phyloP scores from a whole-genome alignment of 164 flowering plant species.

The Sextonia rubra region DNA sequence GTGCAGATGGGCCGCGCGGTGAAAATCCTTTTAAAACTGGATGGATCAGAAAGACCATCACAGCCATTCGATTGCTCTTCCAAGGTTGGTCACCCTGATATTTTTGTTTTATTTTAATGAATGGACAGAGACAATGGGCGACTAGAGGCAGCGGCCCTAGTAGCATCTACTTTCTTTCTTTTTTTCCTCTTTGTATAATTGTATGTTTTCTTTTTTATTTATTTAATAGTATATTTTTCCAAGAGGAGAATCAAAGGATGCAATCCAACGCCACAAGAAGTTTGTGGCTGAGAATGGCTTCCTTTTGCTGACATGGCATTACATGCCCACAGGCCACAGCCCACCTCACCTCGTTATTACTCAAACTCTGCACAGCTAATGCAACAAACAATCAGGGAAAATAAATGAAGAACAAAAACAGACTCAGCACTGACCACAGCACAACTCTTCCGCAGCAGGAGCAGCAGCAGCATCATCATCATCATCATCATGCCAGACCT shows the following conservation, averaged over 20 bases:
- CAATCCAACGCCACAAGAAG: constrained; percentile 9
- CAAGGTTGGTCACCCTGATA: background rate
- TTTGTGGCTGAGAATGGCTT: constrained; percentile 4
- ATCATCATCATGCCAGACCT: too few species aligned
- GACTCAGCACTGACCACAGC: background rate
- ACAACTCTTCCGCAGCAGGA: background rate
- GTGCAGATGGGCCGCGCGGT: too few species aligned
- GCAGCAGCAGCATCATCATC: too few species aligned
- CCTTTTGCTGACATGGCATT: constrained; percentile 5
- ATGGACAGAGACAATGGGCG: background rate
- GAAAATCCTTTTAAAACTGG: too few species aligned
- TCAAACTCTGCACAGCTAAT: background rate
- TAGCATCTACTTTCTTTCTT: constrained; percentile 3
- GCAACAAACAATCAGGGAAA: background rate
- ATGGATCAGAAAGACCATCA: too few species aligned
- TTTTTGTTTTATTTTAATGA: background rate
- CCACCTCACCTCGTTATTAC: too few species aligned
- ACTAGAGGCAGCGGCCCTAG: background rate
- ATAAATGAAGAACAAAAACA: background rate
- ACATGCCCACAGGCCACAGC: background rate
- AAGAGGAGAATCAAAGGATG: constrained; percentile 8
- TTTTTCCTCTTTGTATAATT: too few species aligned
- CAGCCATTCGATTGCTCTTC: background rate
- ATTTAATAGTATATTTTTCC: too few species aligned
- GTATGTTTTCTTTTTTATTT: too few species aligned